These are phyloP conservation scores for Sugiyamaella chiloensis DNA, from an alignment of 805 yeast species.

Conservation along the genomic window DNA sequence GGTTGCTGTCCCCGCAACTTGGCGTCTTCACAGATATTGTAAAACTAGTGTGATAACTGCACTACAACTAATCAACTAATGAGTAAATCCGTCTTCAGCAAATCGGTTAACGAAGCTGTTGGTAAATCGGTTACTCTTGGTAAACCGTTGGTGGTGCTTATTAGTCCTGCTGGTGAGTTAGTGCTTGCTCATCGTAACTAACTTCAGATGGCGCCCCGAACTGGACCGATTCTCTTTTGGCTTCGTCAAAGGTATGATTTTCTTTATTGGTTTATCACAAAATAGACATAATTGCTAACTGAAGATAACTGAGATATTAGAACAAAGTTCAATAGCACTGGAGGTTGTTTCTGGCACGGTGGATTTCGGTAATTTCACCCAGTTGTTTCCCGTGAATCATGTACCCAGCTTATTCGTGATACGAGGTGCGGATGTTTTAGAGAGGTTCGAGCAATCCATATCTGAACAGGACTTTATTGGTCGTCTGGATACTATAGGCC, in stretches of 20 bases:
- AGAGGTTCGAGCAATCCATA: conserved; percentile 39
- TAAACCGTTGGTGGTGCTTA: conserved; percentile 20
- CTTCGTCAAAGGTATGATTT: neutral
- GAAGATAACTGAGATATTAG: neutral
- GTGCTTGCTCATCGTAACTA: neutral
- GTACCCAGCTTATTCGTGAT: conserved; percentile 60
- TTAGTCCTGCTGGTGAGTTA: conserved; percentile 9
- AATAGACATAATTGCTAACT: neutral
- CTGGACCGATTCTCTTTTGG: conserved; percentile 9
- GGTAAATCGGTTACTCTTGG: conserved; percentile 14
- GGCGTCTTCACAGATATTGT: too few species aligned
- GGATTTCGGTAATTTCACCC: conserved; percentile 49
- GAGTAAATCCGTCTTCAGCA: conserved; percentile 5
- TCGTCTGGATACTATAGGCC: neutral
- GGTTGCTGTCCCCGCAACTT: too few species aligned
- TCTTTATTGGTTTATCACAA: neutral
- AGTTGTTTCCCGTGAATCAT: conserved; percentile 49
- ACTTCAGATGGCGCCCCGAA: neutral
- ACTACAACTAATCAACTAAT: too few species aligned
- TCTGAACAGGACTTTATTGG: conserved; percentile 21
- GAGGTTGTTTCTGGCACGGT: conserved; percentile 40
- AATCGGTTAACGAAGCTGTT: conserved; percentile 20
- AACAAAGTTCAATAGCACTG: conserved; percentile 38
- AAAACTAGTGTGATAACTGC: too few species aligned
- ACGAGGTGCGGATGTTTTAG: conserved; percentile 46